These are phyloP conservation scores for Pseudogymnoascus destructans DNA, from an alignment of 2,329 filamentous ascomycete genomes.

Conservation along the genomic window DNA sequence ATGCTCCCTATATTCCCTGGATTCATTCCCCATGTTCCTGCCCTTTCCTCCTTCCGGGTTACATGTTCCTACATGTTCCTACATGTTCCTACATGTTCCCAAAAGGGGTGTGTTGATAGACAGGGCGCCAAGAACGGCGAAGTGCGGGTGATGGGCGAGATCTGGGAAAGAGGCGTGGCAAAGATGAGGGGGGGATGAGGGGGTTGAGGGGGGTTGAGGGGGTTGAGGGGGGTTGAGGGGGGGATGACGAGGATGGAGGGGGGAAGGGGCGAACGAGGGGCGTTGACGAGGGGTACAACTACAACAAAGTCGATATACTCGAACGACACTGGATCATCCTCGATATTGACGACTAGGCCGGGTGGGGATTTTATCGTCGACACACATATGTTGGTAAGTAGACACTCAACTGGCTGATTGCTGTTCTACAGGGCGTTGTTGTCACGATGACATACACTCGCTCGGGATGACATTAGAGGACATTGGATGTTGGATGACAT, in stretches of 20 bases:
- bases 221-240: not conserved
- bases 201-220: not conserved
- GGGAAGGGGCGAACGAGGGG: not conserved
- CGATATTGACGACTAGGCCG: not conserved
- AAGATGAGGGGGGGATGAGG: not conserved
- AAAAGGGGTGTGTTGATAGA: not conserved
- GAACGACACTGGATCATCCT: not conserved
- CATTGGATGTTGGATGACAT: not conserved
- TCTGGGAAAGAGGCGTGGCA: not conserved
- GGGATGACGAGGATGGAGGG: not conserved
- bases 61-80: not conserved
- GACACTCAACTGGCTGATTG: not conserved
- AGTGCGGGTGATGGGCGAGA: not conserved
- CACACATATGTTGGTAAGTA: not conserved
- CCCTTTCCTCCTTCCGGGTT: not conserved
- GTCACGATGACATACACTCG: constrained; percentile 2
- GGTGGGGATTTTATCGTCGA: not conserved
- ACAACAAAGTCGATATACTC: not conserved
- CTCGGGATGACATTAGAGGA: not conserved
- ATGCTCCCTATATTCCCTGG: not conserved
- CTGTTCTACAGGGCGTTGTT: not conserved
- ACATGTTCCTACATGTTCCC: not conserved
- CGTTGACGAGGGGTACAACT: not conserved
- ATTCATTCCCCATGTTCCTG: not conserved
- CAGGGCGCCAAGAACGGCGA: not conserved